Base-by-base conservation (phyloP, 179 eudicot genomes). In the Drosera spatulata region DNA sequence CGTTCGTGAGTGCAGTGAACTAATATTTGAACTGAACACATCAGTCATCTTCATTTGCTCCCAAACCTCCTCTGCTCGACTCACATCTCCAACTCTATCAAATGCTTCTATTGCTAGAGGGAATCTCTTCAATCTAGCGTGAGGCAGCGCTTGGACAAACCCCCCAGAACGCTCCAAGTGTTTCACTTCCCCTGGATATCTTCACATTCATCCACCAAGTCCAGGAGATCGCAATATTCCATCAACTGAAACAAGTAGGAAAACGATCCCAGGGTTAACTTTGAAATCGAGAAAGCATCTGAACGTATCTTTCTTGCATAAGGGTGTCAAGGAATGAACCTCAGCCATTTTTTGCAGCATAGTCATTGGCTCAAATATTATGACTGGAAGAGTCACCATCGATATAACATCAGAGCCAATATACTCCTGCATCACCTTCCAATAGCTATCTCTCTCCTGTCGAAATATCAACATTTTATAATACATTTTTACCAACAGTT, bases 41-140 rank as follows among this genome's bases (percentile, higher is more conserved):
- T 93, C 97, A 0, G 88, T 85, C 15, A 72, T 73, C 64, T 77
- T 85, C 57, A 83, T 52, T 10, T 77, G 80, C 66, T 78, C 66
- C 95, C 91, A 94, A 56, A 94, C 61, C 70, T 90, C 82, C 73
- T 87, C 99, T 47, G 97, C 86, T 39, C 81, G 77, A 69, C 52
- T 69, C 50, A 83, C 53, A 58, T 65, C 65, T 40, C 97, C 95
- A 7, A 76, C 69, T 71, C 82, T 84, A 48, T 97, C 97, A 77
- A 83, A 94, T 62, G 97, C 94, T 74, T 87, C 97, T 50, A 94
- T 85, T 37, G 85, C 99, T 41, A 94, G 54, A 61, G 79, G 45
- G 72, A 56, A 90, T 74, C 97, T 90, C 77, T 82, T 86, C 10
- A 83, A 63, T 66, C 80, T 81, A 50, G 87, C 79, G 70, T 83